Conservation (phyloP, 176 grass and related monocot species). For the Juncus inflexus region DNA sequence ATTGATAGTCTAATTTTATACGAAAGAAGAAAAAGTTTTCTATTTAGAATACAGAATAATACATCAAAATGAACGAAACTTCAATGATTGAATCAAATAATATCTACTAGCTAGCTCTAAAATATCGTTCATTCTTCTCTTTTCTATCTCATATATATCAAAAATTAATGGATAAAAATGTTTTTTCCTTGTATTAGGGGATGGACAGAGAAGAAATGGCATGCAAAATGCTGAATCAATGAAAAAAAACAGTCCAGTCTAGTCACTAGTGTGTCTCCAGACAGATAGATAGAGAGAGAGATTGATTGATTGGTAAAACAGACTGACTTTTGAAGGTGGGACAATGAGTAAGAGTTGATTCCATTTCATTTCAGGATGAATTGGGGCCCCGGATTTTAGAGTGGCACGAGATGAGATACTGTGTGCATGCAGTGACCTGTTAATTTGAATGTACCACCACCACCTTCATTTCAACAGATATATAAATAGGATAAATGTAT, state of each 20-base stretch:
- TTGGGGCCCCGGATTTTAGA: conserved; percentile 22
- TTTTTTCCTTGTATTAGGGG: background rate
- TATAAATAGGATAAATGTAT: too few species aligned
- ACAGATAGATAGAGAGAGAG: conserved; percentile 11
- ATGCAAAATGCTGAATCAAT: background rate
- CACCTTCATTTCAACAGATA: background rate
- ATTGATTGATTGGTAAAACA: too few species aligned
- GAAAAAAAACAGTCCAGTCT: conserved; percentile 17
- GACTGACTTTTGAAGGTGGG: background rate
- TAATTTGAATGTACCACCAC: background rate
- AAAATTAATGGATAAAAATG: too few species aligned
- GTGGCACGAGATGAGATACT: background rate
- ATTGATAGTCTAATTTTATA: too few species aligned
- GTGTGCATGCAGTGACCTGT: background rate
- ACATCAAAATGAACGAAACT: too few species aligned
- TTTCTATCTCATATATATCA: too few species aligned
- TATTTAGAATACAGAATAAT: too few species aligned
- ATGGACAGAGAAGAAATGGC: background rate
- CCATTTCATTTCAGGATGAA: conserved; percentile 24
- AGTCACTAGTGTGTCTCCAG: background rate
- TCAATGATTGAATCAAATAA: too few species aligned
- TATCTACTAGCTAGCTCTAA: too few species aligned
- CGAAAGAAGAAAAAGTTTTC: too few species aligned
- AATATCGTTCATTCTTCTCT: too few species aligned
- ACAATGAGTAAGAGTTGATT: background rate